Conservation (phyloP, 306 rosid species). For the Inga leiocalycina region DNA sequence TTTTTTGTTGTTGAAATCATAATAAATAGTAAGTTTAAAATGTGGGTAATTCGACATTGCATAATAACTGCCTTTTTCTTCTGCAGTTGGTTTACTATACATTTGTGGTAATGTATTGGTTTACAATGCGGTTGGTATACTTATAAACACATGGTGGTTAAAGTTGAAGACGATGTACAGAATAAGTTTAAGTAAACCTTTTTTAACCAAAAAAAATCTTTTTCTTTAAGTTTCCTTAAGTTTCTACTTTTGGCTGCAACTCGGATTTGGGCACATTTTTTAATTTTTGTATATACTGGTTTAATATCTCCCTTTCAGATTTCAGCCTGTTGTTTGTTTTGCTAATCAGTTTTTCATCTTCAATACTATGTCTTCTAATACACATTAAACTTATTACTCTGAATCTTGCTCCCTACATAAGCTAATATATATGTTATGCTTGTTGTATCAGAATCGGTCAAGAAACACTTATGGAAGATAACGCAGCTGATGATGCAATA, state of each 20-base stretch:
- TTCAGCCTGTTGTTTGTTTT: not conserved
- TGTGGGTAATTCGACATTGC: not conserved
- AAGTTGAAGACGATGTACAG: not conserved
- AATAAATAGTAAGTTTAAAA: constrained; percentile 29
- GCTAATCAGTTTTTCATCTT: constrained; percentile 9
- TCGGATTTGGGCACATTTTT: constrained; percentile 5
- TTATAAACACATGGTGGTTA: not conserved
- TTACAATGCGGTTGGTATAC: not conserved
- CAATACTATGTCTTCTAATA: constrained; percentile 7
- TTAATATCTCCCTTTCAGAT: not conserved
- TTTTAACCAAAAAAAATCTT: too few species aligned
- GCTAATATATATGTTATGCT: constrained; percentile 32
- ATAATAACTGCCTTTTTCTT: not conserved
- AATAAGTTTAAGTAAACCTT: not conserved
- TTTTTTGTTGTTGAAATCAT: constrained; percentile 26
- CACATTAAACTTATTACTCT: not conserved
- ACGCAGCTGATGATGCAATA: constrained; percentile 74
- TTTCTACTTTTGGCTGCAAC: not conserved
- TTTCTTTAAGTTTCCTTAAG: too few species aligned
- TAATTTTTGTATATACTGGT: not conserved
- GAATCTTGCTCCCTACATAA: constrained; percentile 6
- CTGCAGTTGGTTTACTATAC: constrained; percentile 4
- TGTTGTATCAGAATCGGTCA: constrained; percentile 76
- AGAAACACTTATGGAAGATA: constrained; percentile 80
- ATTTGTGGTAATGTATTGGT: constrained; percentile 7